Percentiles rank a stretch among this genome's conserved stretches.
Conservation (phyloP, 148 eudicot species). For the Camellia lanceoleosa region DNA sequence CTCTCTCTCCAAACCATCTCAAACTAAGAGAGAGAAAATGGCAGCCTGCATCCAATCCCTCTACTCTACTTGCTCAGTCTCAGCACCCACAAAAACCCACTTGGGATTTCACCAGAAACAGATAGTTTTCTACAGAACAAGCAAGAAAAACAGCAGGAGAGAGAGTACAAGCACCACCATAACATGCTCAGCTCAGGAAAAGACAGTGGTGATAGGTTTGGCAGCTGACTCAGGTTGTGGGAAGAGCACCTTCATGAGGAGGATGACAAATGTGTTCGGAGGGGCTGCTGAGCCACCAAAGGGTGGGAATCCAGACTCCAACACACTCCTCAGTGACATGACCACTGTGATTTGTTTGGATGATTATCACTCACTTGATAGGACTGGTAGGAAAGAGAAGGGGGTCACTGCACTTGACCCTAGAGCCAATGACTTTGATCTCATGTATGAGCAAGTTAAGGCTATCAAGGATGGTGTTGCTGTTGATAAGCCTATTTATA, state of each 20-base stretch:
- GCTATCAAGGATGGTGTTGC: constrained; percentile 69
- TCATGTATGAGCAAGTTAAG: constrained; percentile 98
- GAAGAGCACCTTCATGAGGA: constrained; percentile 94
- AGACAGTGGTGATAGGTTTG: constrained; percentile 80
- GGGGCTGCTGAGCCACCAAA: constrained; percentile 93
- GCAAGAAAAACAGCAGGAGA: constrained; percentile 22
- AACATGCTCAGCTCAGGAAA: constrained; percentile 53
- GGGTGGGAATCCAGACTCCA: constrained; percentile 95
- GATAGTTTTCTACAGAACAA: constrained; percentile 46
- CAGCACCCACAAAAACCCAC: constrained; percentile 54
- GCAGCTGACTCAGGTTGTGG: constrained; percentile 99
- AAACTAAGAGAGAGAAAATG: constrained; percentile 43
- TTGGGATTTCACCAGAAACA: constrained; percentile 61
- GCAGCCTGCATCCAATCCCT: constrained; percentile 66
- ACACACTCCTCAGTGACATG: constrained; percentile 82
- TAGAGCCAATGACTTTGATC: constrained; percentile 80
- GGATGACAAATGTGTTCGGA: constrained; percentile 90
- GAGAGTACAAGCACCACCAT: constrained; percentile 19
- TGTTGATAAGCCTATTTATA: constrained; percentile 92
- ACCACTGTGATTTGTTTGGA: constrained; percentile 94
- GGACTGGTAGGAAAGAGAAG: constrained; percentile 81
- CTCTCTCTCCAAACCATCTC: constrained; percentile 23
- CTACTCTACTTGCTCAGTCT: constrained; percentile 47
- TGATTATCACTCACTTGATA: constrained; percentile 88
- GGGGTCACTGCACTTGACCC: constrained; percentile 97